Conservation (phyloP, 2,329 filamentous ascomycete species). For the Trichoderma koningii region DNA sequence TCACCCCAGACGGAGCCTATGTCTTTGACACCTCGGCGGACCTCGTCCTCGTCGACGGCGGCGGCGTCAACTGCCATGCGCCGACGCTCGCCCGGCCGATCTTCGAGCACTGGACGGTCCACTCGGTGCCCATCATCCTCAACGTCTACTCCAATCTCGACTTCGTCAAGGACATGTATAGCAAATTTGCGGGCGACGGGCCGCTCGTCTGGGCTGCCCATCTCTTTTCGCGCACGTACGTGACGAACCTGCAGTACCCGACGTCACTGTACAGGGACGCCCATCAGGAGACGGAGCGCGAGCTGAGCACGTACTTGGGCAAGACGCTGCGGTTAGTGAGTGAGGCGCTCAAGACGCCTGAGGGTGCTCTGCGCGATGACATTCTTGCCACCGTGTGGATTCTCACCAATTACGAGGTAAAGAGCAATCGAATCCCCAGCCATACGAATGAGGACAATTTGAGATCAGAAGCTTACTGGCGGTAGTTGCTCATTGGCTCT, state of each 20-base stretch:
- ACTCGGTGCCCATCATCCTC: constrained; percentile 45
- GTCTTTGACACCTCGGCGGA: constrained; percentile 20
- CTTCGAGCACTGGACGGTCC: constrained; percentile 43
- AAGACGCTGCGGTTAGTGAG: constrained; percentile 44
- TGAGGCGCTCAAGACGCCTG: constrained; percentile 39
- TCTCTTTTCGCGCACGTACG: constrained; percentile 45
- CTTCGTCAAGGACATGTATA: constrained; percentile 40
- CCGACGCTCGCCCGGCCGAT: constrained; percentile 34
- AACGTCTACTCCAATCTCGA: constrained; percentile 42
- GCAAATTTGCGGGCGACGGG: constrained; percentile 34
- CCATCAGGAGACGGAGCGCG: constrained; percentile 35
- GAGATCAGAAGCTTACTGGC: constrained; percentile 24
- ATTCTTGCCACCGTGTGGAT: constrained; percentile 47
- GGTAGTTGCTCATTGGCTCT: constrained; percentile 44
- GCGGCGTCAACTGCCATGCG: constrained; percentile 1
- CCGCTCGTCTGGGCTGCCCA: constrained; percentile 46
- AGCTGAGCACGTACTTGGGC: constrained; percentile 42
- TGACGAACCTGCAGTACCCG: constrained; percentile 42
- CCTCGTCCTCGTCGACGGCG: background rate
- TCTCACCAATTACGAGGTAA: constrained; percentile 45
- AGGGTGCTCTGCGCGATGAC: constrained; percentile 39
- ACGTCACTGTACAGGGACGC: constrained; percentile 37
- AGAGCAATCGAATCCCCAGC: background rate
- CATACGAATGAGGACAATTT: background rate
- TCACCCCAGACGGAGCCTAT: constrained; percentile 17